These are phyloP conservation scores for Gamsiella multidivaricata DNA, from an alignment of 192 early-diverging fungal species.

Conservation along the genomic window DNA sequence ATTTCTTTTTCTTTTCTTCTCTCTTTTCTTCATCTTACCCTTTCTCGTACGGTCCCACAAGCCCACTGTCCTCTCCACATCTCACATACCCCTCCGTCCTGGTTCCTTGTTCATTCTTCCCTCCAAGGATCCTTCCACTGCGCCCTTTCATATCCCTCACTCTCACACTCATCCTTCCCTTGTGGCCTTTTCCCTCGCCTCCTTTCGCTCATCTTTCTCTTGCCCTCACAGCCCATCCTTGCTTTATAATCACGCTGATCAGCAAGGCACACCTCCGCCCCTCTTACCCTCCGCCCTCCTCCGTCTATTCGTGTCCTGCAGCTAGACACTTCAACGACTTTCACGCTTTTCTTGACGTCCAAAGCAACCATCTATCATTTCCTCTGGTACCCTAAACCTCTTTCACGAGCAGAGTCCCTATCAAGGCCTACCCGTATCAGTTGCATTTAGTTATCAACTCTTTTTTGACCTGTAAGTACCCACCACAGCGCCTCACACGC, in stretches of 20 bases:
- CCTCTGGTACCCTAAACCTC: too few relatives aligned
- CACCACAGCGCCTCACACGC: too few relatives aligned
- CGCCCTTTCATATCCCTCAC: too few relatives aligned
- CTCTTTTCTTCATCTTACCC: background rate
- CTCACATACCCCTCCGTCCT: background rate
- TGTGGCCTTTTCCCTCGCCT: background rate
- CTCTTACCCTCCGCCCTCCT: background rate
- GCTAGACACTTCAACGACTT: too few relatives aligned
- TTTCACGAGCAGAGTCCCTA: too few relatives aligned
- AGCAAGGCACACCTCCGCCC: background rate
- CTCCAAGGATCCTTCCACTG: too few relatives aligned
- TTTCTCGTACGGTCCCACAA: background rate
- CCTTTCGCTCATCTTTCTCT: slow-evolving; percentile 1
- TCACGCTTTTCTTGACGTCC: too few relatives aligned
- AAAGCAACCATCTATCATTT: background rate
- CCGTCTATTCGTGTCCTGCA: background rate
- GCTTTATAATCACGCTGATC: slow-evolving; percentile 5
- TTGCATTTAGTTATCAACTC: too few relatives aligned
- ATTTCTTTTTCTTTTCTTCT: background rate
- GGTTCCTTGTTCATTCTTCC: too few relatives aligned
- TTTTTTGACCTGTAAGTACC: too few relatives aligned
- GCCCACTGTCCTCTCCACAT: background rate
- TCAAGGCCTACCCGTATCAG: too few relatives aligned
- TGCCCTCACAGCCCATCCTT: background rate
- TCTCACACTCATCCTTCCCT: background rate